Percentiles rank a stretch among this genome's conserved stretches.
Conservation (phyloP, 2,329 filamentous ascomycete genomes). For the Cadophora gregata region DNA sequence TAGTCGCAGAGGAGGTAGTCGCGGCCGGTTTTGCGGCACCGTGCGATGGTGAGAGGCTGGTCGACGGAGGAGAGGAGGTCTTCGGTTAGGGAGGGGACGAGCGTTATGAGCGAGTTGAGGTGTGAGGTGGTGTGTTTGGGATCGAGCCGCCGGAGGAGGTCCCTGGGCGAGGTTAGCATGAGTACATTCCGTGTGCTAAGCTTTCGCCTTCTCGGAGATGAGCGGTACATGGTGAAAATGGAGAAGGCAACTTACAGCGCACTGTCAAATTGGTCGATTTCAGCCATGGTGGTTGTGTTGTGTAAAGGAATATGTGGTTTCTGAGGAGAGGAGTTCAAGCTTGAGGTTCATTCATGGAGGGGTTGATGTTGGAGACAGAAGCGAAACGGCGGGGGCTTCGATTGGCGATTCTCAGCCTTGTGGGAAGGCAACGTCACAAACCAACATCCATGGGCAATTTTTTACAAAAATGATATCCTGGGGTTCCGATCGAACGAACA, state of each 20-base stretch:
- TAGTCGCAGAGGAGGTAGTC: constrained; percentile 99
- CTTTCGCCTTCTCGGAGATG: too few relatives aligned
- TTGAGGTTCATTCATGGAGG: constrained; percentile 10
- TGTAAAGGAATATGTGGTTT: not conserved
- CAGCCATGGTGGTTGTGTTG: constrained; percentile 41
- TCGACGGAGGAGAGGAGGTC: constrained; percentile 98
- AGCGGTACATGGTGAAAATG: not conserved
- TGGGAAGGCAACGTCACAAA: not conserved
- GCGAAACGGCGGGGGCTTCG: constrained; percentile 1
- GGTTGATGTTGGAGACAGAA: constrained; percentile 10
- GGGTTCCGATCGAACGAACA: not conserved
- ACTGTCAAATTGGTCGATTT: constrained; percentile 46
- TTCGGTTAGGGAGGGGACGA: constrained; percentile 92
- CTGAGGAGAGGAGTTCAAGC: constrained; percentile 11
- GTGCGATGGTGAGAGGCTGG: constrained; percentile 85
- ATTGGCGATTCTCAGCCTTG: constrained; percentile 14
- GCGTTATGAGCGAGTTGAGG: constrained; percentile 84
- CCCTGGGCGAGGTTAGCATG: constrained; percentile 58
- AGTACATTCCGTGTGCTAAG: not conserved
- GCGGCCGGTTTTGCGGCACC: constrained; percentile 86
- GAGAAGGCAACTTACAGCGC: constrained; percentile 41
- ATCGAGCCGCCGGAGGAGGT: constrained; percentile 97
- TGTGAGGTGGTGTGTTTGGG: constrained; percentile 90
- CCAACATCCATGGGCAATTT: not conserved
- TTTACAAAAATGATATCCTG: not conserved